These are phyloP conservation scores for Microdochium nivale DNA, from an alignment of 2,329 filamentous ascomycete species.

Conservation along the genomic window DNA sequence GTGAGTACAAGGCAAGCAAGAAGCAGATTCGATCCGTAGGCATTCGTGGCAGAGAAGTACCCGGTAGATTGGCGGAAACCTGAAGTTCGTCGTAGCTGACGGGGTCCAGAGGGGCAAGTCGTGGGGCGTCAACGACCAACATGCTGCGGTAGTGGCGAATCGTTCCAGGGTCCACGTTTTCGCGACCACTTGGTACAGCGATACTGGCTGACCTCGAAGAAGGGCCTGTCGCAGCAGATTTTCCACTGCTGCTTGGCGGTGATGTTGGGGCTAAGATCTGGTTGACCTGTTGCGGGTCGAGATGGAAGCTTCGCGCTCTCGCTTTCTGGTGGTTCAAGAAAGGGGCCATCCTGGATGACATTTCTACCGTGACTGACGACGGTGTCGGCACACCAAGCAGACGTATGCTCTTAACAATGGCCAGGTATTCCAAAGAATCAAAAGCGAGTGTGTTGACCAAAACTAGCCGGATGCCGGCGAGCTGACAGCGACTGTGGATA, in stretches of 20 bases:
- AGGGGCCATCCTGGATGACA: conserved; percentile 29
- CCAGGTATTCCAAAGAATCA: conserved; percentile 24
- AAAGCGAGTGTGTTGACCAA: conserved; percentile 6
- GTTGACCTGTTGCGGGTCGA: conserved; percentile 25
- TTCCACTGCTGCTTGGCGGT: conserved; percentile 6
- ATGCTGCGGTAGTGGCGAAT: conserved; percentile 39
- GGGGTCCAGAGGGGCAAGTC: conserved; percentile 32
- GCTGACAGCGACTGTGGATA: background rate
- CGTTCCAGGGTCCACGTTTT: conserved; percentile 21
- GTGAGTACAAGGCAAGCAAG: conserved; percentile 3
- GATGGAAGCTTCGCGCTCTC: conserved; percentile 40
- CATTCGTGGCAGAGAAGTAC: conserved; percentile 10
- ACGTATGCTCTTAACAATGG: conserved; percentile 24
- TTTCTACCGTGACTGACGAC: conserved; percentile 10
- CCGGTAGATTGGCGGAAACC: conserved; percentile 11
- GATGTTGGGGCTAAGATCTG: conserved; percentile 8
- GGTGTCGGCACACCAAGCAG: conserved; percentile 12
- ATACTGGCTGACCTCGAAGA: conserved; percentile 25
- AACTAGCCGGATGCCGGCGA: background rate
- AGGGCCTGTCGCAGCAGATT: conserved; percentile 14
- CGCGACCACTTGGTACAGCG: conserved; percentile 11
- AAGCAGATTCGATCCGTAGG: conserved; percentile 13
- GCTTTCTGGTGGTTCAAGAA: conserved; percentile 34
- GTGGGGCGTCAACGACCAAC: conserved; percentile 41
- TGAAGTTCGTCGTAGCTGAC: conserved; percentile 40